Conservation (phyloP, 2,329 filamentous ascomycete species). For the Sclerotinia trifoliorum region DNA sequence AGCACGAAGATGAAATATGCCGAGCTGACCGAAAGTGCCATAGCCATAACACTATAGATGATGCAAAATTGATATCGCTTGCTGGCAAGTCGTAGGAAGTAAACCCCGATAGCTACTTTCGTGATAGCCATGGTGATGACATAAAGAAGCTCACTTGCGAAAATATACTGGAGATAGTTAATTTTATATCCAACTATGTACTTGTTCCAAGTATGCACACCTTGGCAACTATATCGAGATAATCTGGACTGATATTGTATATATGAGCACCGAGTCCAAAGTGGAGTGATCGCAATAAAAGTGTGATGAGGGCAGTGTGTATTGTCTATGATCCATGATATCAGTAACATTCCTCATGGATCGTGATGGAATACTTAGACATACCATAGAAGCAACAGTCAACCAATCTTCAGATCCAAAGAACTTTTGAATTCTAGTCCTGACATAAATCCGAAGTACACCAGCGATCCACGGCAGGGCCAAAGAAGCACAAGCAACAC, state of each 20-base stretch:
- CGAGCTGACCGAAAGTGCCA: constrained; percentile 33
- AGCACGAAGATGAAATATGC: constrained; percentile 38
- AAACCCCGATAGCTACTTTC: constrained; percentile 36
- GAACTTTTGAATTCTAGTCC: constrained; percentile 36
- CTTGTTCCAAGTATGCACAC: constrained; percentile 21
- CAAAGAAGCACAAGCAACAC: constrained; percentile 41
- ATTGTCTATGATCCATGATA: constrained; percentile 27
- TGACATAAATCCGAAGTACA: constrained; percentile 36
- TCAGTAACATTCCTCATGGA: neutral
- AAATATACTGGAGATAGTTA: constrained; percentile 27
- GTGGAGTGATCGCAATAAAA: constrained; percentile 30
- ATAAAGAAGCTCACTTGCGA: constrained; percentile 38
- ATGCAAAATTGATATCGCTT: constrained; percentile 33
- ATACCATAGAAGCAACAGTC: constrained; percentile 35
- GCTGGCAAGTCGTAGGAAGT: constrained; percentile 36
- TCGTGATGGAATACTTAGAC: constrained; percentile 8
- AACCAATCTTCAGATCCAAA: constrained; percentile 39
- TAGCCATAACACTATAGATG: constrained; percentile 31
- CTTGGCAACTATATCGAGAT: constrained; percentile 33
- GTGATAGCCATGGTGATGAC: constrained; percentile 36
- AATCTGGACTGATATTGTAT: constrained; percentile 29
- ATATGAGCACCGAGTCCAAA: constrained; percentile 38
- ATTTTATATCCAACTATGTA: neutral
- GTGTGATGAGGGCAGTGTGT: constrained; percentile 33
- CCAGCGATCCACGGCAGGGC: constrained; percentile 40